A percentile compares a stretch with the other conserved stretches of the same genome.
Evolutionary conservation across 495 filamentous ascomycete genomes (phyloP).

Genomic region (Penicilliopsis zonata): DNA sequence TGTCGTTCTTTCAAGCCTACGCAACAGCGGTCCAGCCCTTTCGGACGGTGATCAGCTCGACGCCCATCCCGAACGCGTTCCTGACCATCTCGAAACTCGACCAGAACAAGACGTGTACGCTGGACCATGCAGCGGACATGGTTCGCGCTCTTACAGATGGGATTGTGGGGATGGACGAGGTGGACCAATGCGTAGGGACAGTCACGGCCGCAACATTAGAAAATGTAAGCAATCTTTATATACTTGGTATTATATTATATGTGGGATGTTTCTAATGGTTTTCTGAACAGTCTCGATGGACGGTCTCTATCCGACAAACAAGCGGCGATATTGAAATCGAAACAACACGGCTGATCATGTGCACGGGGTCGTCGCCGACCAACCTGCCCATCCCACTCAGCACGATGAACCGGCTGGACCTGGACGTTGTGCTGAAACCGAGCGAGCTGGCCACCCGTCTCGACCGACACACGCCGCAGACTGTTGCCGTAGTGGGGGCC

Average conservation of each 20-base stretch:
- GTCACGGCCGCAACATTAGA: constrained; percentile 21
- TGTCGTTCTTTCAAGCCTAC: constrained; percentile 39
- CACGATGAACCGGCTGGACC: constrained; percentile 28
- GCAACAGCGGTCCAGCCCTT: constrained; percentile 37
- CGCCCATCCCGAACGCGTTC: constrained; percentile 37
- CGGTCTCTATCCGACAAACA: constrained; percentile 23
- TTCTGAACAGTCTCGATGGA: constrained; percentile 27
- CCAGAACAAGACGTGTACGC: constrained; percentile 39
- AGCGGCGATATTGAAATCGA: constrained; percentile 20
- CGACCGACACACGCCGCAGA: constrained; percentile 18
- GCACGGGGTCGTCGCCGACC: constrained; percentile 44
- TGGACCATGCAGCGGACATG: constrained; percentile 43
- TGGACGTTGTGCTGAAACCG: constrained; percentile 45
- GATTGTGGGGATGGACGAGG: constrained; percentile 31
- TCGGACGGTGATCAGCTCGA: constrained; percentile 30
- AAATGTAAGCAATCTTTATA: neutral
- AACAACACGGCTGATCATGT: constrained; percentile 38
- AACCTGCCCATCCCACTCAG: constrained; percentile 25
- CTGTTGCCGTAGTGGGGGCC: constrained; percentile 44
- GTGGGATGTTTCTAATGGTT: too few species aligned
- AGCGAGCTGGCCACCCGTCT: constrained; percentile 32
- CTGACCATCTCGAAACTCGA: constrained; percentile 38
- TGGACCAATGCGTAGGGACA: constrained; percentile 25
- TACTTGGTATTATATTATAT: neutral
- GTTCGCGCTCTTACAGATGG: constrained; percentile 36